A percentile compares a stretch with the other conserved stretches of the same genome.
Evolutionary conservation across 805 yeast species (phyloP).

Genomic region (Nakazawaea anatomiae): DNA sequence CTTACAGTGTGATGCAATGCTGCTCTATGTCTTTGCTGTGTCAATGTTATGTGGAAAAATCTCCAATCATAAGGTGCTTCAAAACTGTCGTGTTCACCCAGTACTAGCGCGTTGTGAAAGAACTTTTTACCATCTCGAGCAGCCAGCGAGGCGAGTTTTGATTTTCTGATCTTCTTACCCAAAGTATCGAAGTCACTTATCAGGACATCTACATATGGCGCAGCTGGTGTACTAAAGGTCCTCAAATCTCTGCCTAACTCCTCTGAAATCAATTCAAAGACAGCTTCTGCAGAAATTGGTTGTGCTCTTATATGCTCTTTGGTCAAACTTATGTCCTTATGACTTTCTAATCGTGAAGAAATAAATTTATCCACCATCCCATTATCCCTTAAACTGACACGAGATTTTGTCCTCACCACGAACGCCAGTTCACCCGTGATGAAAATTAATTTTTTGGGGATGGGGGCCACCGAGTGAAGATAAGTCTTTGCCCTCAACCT

Average conservation of each 20-base stretch:
- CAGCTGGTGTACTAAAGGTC: constrained; percentile 17
- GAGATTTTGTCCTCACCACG: constrained; percentile 21
- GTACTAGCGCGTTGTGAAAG: constrained; percentile 23
- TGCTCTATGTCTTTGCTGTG: constrained; percentile 30
- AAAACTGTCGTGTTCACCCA: constrained; percentile 21
- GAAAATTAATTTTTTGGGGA: constrained; percentile 38
- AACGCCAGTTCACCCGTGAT: constrained; percentile 34
- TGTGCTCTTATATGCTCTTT: constrained; percentile 23
- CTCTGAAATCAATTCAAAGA: constrained; percentile 19
- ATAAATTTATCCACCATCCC: constrained; percentile 27
- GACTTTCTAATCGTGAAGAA: constrained; percentile 19
- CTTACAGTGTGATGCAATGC: constrained; percentile 40
- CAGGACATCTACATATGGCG: constrained; percentile 15
- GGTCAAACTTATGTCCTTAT: constrained; percentile 11
- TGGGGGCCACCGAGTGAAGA: constrained; percentile 34
- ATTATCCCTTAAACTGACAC: constrained; percentile 16
- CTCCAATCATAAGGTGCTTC: constrained; percentile 58
- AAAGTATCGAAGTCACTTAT: constrained; percentile 18
- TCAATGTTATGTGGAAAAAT: constrained; percentile 42
- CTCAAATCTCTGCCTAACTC: constrained; percentile 24
- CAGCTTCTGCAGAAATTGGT: constrained; percentile 22
- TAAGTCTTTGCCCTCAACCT: constrained; percentile 36
- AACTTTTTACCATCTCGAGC: constrained; percentile 22
- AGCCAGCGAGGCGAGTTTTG: constrained; percentile 24
- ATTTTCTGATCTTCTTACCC: constrained; percentile 21